Evolutionary conservation across 2,329 filamentous ascomycete species (phyloP).

Genomic region (Fonsecaea pugnacius): DNA sequence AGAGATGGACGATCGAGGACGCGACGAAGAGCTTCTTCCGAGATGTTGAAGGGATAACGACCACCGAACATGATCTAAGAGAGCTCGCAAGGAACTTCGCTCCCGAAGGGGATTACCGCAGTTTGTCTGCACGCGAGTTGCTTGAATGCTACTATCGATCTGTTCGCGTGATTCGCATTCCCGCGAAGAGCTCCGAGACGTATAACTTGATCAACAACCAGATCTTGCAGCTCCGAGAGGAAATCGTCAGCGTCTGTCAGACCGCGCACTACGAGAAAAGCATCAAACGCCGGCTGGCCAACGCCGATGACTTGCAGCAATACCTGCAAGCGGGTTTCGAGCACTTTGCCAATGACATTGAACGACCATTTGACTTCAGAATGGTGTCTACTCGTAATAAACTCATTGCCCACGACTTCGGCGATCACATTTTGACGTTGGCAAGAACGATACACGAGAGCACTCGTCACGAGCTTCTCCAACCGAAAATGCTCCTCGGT

Average conservation of each 20-base stretch:
- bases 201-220: constrained; percentile 48
- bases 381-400: constrained; percentile 51
- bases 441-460: constrained; percentile 45
- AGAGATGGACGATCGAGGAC: constrained; percentile 49
- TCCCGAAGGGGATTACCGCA: constrained; percentile 40
- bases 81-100: constrained; percentile 42
- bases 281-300: constrained; percentile 54
- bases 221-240: constrained; percentile 1
- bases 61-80: not conserved
- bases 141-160: constrained; percentile 58
- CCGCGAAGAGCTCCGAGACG: constrained; percentile 50
- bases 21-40: constrained; percentile 49
- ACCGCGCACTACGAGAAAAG: constrained; percentile 50
- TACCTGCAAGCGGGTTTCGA: constrained; percentile 58
- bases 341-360: constrained; percentile 53
- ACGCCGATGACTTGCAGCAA: constrained; percentile 52
- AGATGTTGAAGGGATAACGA: constrained; percentile 37
- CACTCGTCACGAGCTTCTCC: constrained; percentile 26
- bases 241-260: constrained; percentile 39
- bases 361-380: constrained; percentile 58
- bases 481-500: constrained; percentile 45
- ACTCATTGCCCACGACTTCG: constrained; percentile 55
- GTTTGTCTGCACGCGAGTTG: constrained; percentile 53
- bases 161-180: constrained; percentile 55
- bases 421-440: constrained; percentile 56